Evolutionary conservation across 169 alveolate genomes (phyloP).

Genomic region (Prorocentrum cordatum): DNA sequence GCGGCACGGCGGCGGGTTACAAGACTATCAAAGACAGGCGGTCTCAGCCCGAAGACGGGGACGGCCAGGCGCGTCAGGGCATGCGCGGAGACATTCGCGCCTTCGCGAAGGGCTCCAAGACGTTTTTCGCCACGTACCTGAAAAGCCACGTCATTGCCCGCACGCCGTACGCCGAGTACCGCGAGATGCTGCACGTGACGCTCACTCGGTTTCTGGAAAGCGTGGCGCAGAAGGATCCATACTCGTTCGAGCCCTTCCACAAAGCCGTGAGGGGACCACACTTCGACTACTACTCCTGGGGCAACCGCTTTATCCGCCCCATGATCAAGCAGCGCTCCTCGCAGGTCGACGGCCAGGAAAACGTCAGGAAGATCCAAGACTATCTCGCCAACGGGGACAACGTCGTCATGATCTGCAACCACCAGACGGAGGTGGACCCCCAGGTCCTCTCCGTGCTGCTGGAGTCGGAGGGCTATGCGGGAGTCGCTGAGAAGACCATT

Average conservation of each 20-base stretch:
- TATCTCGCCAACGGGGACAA: neutral
- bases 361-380: neutral
- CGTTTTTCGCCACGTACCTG: too few relatives aligned
- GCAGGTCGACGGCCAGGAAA: neutral
- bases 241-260: constrained; percentile 46
- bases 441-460: constrained; percentile 36
- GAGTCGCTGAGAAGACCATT: constrained; percentile 49
- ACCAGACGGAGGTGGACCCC: constrained; percentile 65
- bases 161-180: constrained; percentile 16
- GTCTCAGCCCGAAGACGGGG: too few relatives aligned
- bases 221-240: constrained; percentile 19
- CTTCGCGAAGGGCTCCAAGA: too few relatives aligned
- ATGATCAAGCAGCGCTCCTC: constrained; percentile 51
- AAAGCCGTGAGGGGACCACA: constrained; percentile 47
- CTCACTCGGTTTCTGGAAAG: constrained; percentile 18
- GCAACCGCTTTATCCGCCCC: constrained; percentile 48
- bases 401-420: constrained; percentile 44
- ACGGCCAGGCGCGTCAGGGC: too few relatives aligned
- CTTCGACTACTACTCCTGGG: constrained; percentile 53
- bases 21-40: too few relatives aligned
- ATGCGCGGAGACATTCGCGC: too few relatives aligned
- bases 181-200: constrained; percentile 31
- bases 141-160: constrained; percentile 65
- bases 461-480: constrained; percentile 32
- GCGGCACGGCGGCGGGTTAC: too few relatives aligned